Base-by-base conservation (phyloP, 179 eudicot genomes). In the Vitellaria paradoxa region DNA sequence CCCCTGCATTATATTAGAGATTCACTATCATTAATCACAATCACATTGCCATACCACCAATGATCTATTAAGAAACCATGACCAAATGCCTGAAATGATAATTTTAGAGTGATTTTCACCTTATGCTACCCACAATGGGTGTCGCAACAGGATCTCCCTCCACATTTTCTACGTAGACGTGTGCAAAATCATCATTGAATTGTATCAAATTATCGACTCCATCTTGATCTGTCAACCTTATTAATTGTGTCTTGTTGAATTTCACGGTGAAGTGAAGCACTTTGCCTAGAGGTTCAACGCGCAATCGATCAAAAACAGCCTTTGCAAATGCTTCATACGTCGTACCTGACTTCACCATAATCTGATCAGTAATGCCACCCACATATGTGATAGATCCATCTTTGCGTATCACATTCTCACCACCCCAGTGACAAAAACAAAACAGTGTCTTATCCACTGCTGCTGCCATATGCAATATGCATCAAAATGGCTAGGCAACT, bases 381-480 rank as follows among this genome's bases (percentile, higher is more conserved):
- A 46, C 75, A 8, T 53, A 72, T 24, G 75, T n/a, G 56, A 72
- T 20, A 11, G 75, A 52, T 72, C 46, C 56, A 50, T 72, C 63
- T 24, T 52, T 55, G 30, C 52, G 3, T 46, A 53, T 45, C 30
- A 72, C 75, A 55, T 46, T 52, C 63, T 72, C 30, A 18, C 75
- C 75, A 55, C 75, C 75, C 75, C 11, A 52, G 55, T 72, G 75
- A 72, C 75, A 70, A 52, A 45, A 72, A 55, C 75, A 72, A 55
- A 72, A 72, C 17, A 72, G 56, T 9, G 62, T 72, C 52, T 70
- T 70, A 14, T 46, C 59, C 6, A 60, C 37, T 30, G 37, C 24
- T 63, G 67, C 30, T 63, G 67, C 67, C 67, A 63, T 63, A 63
- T 63, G 67, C 40, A 9, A 26, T 9, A 24, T 24, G 67, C 40